Evolutionary conservation across 768 basidiomycete genomes (phyloP).

Genomic region (Leucosporidium creatinivorum): DNA sequence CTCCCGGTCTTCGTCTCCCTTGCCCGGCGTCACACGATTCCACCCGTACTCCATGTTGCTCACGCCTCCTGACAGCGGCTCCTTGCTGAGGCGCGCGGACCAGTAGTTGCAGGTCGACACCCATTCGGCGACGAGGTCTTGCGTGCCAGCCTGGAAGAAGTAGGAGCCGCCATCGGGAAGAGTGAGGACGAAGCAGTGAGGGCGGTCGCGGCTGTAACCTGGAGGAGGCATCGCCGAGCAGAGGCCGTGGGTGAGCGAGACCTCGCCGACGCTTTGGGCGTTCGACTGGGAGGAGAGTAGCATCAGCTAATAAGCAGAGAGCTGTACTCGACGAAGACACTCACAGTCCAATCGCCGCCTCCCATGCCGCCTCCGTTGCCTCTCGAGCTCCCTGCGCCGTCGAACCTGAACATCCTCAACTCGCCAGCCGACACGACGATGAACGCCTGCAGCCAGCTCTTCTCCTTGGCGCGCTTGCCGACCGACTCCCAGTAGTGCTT

Average conservation of each 20-base stretch:
- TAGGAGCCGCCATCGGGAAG: constrained; percentile 82
- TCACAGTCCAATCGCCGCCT: constrained; percentile 95
- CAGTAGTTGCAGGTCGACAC: constrained; percentile 99
- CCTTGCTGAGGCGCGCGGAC: constrained; percentile 91
- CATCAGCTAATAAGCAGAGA: constrained; percentile 1
- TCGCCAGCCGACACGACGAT: constrained; percentile 93
- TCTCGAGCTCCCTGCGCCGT: constrained; percentile 44
- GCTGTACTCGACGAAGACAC: constrained; percentile 40
- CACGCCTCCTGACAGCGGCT: constrained; percentile 89
- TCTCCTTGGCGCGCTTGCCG: constrained; percentile 77
- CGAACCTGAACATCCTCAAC: constrained; percentile 92
- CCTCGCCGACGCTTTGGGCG: constrained; percentile 72
- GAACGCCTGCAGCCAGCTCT: constrained; percentile 88
- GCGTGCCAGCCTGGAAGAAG: constrained; percentile 98
- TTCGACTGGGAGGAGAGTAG: constrained; percentile 56
- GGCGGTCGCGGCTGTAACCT: constrained; percentile 82
- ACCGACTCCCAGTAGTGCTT: constrained; percentile 89
- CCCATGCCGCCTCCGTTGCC: constrained; percentile 37
- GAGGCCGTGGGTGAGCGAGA: constrained; percentile 77
- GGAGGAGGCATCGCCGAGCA: constrained; percentile 81
- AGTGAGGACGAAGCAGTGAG: constrained; percentile 90
- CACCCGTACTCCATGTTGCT: constrained; percentile 99
- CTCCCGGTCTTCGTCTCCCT: constrained; percentile 42
- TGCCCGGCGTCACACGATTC: constrained; percentile 50
- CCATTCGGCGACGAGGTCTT: constrained; percentile 98